Conservation (phyloP, 495 filamentous ascomycete species). For the Hypoxylon intermedium region DNA sequence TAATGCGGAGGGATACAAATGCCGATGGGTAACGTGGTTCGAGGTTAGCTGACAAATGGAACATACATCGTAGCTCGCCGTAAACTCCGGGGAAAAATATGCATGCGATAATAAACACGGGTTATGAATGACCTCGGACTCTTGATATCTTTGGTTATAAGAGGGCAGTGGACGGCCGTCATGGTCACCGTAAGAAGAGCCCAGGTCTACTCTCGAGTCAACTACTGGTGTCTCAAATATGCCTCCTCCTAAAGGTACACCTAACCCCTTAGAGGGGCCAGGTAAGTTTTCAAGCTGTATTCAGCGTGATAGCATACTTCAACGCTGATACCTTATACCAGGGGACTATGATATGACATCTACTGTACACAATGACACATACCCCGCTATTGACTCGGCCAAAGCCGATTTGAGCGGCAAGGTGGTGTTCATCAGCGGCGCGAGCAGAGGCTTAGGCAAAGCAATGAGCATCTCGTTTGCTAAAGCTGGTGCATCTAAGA, state of each 20-base stretch:
- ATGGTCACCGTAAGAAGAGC: too few species aligned
- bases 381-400: slow-evolving; percentile 53
- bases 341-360: slow-evolving; percentile 41
- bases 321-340: slow-evolving; percentile 10
- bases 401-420: slow-evolving; percentile 47
- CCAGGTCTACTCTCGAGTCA: too few species aligned
- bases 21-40: too few species aligned
- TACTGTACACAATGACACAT: slow-evolving; percentile 50
- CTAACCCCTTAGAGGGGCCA: slow-evolving; percentile 34
- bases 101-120: too few species aligned
- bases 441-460: slow-evolving; percentile 57
- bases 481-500: slow-evolving; percentile 53
- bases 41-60: too few species aligned
- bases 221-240: too few species aligned
- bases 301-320: background rate
- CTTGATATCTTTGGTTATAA: too few species aligned
- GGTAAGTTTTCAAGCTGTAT: slow-evolving; percentile 11
- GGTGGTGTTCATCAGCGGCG: slow-evolving; percentile 58
- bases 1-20: too few species aligned
- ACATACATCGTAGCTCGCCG: too few species aligned
- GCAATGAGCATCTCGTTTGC: slow-evolving; percentile 55
- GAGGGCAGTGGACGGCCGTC: too few species aligned
- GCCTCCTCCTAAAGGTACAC: slow-evolving; percentile 36
- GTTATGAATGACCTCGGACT: too few species aligned
- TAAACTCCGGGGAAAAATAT: too few species aligned